Evolutionary conservation across 1,284 basidiomycete genomes (phyloP), one percentile per base, ranked within the genome.

Genomic region (Ustilago shanxiensis): DNA sequence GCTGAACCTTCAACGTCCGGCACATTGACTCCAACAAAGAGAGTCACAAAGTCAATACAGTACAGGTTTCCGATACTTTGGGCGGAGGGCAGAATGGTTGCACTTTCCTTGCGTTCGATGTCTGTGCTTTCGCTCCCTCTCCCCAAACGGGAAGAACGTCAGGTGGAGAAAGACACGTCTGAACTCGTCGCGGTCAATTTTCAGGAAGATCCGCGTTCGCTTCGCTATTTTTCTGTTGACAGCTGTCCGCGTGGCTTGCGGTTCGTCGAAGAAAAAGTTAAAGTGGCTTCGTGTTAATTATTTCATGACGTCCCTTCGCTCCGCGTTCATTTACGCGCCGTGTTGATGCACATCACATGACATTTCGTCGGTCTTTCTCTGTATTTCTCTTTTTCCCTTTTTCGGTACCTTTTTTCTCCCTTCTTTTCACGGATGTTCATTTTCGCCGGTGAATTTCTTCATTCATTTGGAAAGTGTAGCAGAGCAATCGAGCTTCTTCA

Each of bases 171-270:
- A 20, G 52, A 60, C 71, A 73, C 71, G 65, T 72, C 68, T 58
- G n/a, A n/a, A n/a, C n/a, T n/a, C 62, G 68, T 61, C 54, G 49
- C 37, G 45, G 24, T 31, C n/a, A 28, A 55, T 45, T 52, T n/a
- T n/a, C n/a, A 47, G 52, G 61, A 66, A 68, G 66, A 65, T 49
- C 39, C 66, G 66, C 61, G 66, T 73, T 65, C 41, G 57, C 50
- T 57, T 58, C 41, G 57, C 61, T 68, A 56, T 65, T 75, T 68
- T 66, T n/a, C 59, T 75, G 72, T 70, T 75, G 72, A 75, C 72
- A 75, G 67, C 66, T 68, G 39, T 63, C 66, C 66, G 58, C 58
- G 59, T 68, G 60, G 53, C 28, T 37, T n/a, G n/a, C n/a, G n/a
- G n/a, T n/a, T n/a, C n/a, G n/a, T n/a, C n/a, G n/a, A n/a, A n/a